These are phyloP conservation scores for Suaeda aralocaspica DNA, from an alignment of 148 eudicot species.

Conservation along the genomic window DNA sequence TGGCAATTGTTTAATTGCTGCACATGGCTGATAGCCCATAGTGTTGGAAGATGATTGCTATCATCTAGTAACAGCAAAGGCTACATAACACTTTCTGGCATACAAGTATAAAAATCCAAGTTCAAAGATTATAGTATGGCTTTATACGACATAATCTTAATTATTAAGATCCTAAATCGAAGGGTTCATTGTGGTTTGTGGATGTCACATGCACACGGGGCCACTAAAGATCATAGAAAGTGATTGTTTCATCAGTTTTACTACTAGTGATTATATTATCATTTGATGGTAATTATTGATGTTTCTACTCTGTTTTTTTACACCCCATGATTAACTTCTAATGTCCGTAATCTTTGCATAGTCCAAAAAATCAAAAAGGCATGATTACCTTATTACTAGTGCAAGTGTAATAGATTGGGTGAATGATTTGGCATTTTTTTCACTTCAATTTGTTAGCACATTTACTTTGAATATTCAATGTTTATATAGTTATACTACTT, in stretches of 20 bases:
- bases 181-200: constrained; percentile 1
- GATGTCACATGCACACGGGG: constrained; percentile 20
- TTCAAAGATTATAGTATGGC: background rate
- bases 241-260: constrained; percentile 20
- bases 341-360: background rate
- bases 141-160: background rate
- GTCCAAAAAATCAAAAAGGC: background rate
- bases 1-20: too few relatives aligned
- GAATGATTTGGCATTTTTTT: background rate
- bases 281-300: background rate
- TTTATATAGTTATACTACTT: too few relatives aligned
- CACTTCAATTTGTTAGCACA: background rate
- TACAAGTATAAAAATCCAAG: background rate
- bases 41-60: background rate
- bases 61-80: too few relatives aligned
- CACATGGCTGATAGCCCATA: too few relatives aligned
- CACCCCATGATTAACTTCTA: constrained; percentile 4
- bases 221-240: constrained; percentile 13
- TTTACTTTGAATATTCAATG: too few relatives aligned
- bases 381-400: background rate
- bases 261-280: constrained; percentile 14
- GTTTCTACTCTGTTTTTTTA: background rate
- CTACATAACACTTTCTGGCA: background rate
- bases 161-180: constrained; percentile 13
- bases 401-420: background rate